Evolutionary conservation across 23 red algal species (phyloP).

Genomic region (Chondrus crispus): DNA sequence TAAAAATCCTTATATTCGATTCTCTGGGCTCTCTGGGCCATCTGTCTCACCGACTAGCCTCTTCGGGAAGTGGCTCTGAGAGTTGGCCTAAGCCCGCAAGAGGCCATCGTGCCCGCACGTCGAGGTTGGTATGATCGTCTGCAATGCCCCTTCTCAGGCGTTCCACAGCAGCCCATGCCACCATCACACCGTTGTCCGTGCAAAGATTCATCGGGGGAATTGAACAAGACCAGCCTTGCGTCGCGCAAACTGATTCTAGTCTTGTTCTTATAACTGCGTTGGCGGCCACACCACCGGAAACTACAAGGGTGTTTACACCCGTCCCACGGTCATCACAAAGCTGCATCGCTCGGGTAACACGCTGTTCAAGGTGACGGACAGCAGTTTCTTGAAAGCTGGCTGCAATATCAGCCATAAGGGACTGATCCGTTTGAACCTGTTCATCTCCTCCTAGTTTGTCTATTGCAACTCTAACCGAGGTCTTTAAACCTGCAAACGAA

Average conservation of each 20-base stretch:
- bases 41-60: background rate
- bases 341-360: slow-evolving; percentile 60
- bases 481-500: slow-evolving; percentile 97
- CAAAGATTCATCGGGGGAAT: slow-evolving; percentile 73
- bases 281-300: slow-evolving; percentile 91
- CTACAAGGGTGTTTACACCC: slow-evolving; percentile 58
- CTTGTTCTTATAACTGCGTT: slow-evolving; percentile 70
- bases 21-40: too few relatives aligned
- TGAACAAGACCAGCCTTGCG: slow-evolving; percentile 41
- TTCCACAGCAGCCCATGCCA: slow-evolving; percentile 93
- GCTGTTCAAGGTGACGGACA: slow-evolving; percentile 85
- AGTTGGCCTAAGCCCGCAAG: slow-evolving; percentile 46
- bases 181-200: slow-evolving; percentile 99
- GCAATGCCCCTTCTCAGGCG: slow-evolving; percentile 65
- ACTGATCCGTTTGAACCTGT: slow-evolving; percentile 9
- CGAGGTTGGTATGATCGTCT: slow-evolving; percentile 44
- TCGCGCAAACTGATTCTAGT: slow-evolving; percentile 48
- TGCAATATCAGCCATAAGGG: slow-evolving; percentile 61
- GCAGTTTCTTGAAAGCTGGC: slow-evolving; percentile 87
- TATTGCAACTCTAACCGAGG: slow-evolving; percentile 74
- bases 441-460: slow-evolving; percentile 62
- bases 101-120: slow-evolving; percentile 77
- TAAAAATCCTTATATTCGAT: too few relatives aligned
- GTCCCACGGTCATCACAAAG: slow-evolving; percentile 51
- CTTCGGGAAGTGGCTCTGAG: background rate